Base-by-base conservation (phyloP, 1,139 yeast species). In the Pneumocystis canis region DNA sequence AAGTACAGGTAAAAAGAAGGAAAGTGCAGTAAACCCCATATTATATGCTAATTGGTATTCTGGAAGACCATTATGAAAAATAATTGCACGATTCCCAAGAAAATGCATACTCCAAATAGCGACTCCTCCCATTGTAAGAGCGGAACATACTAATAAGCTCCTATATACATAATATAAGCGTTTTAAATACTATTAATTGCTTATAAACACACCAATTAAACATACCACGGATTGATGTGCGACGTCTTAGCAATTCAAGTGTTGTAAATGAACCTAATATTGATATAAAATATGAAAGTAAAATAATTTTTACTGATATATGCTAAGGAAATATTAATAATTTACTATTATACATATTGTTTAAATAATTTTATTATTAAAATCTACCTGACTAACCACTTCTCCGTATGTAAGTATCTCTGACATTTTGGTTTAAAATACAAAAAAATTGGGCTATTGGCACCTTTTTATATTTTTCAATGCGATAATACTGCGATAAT, bases 31-130 rank as follows among this genome's bases (percentile, higher is more conserved):
- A 33, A 28, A 41, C 28, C 32, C 61, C 28, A 20, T 11, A 39
- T 11, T 30, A 41, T 33, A 61, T 39, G 30, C 64, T 28, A 60
- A 58, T n/a, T 60, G 63, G 18, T 61, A 16, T 30, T 40, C n/a
- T 3, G 30, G 16, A 30, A 9, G 16, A 16, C 64, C 54, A 32
- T 58, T 40, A 20, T 18, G 35, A 7, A 62, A 60, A 20, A 30
- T 40, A 20, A 61, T 32, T 25, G 61, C 65, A n/a, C 31, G 60
- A 30, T 60, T 60, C 3, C 62, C 62, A 4, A 41, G 4, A 33
- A 30, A 61, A 63, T 28, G 65, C 65, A 62, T 62, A 28, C 58
- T 32, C 64, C 60, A 61, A 31, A 61, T 62, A 30, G 65, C 60
- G 32, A 41, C 40, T 25, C 63, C 63, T 7, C 65, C 63, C 61